Conservation (phyloP, 2,329 filamentous ascomycete species). For the Fusarium sp. region DNA sequence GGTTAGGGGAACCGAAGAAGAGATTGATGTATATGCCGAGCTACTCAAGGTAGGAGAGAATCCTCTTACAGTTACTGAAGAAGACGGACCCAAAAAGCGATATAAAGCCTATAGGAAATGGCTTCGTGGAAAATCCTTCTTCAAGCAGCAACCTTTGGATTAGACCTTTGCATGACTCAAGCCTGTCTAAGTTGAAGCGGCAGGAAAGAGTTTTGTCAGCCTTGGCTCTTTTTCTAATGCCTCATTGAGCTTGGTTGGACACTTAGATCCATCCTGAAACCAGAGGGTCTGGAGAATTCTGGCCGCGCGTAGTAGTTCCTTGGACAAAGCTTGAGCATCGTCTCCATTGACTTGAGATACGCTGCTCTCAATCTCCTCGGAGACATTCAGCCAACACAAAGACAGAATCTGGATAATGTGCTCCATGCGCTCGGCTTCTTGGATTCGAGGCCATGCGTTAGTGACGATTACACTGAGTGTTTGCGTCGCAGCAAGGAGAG, state of each 20-base stretch:
- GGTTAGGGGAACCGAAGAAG: constrained; percentile 61
- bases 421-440: constrained; percentile 63
- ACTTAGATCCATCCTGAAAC: constrained; percentile 21
- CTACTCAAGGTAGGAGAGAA: constrained; percentile 82
- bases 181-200: neutral
- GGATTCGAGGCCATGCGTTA: constrained; percentile 76
- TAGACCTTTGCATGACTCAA: constrained; percentile 46
- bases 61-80: constrained; percentile 85
- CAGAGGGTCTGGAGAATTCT: constrained; percentile 42
- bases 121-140: constrained; percentile 93
- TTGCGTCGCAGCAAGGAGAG: constrained; percentile 63
- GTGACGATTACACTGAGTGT: constrained; percentile 68
- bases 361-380: constrained; percentile 54
- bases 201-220: constrained; percentile 47
- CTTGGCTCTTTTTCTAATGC: constrained; percentile 43
- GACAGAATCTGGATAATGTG: constrained; percentile 72
- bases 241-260: constrained; percentile 29
- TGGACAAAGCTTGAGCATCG: constrained; percentile 15
- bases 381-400: constrained; percentile 70
- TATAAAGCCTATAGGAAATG: constrained; percentile 98
- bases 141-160: constrained; percentile 84
- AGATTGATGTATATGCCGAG: constrained; percentile 73
- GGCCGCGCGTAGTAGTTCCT: constrained; percentile 35
- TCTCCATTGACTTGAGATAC: neutral
- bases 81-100: constrained; percentile 89